phyloP scores from a whole-genome alignment of 2,329 filamentous ascomycete genomes.

The Xylariomycetidae sp. region DNA sequence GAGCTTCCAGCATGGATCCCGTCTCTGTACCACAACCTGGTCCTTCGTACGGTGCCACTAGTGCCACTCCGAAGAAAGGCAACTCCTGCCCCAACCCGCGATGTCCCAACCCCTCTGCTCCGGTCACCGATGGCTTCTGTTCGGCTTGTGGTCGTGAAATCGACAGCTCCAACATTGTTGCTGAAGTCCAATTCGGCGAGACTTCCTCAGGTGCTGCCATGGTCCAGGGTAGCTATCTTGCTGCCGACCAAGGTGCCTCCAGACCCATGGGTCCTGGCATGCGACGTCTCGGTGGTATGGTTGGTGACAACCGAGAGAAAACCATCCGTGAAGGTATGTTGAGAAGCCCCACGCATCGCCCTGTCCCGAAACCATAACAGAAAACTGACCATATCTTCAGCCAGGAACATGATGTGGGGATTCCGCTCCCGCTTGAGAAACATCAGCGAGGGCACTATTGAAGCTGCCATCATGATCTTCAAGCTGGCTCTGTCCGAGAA shows the following conservation, averaged over 20 bases:
- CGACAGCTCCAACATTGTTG: conserved; percentile 81
- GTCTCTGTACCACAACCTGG: conserved; percentile 11
- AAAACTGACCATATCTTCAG: conserved; percentile 30
- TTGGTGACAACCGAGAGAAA: conserved; percentile 52
- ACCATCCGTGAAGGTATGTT: conserved; percentile 45
- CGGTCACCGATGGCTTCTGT: conserved; percentile 62
- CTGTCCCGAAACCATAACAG: too few species aligned
- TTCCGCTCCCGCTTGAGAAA: conserved; percentile 52
- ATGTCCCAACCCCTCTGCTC: conserved; percentile 52
- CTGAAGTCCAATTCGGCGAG: conserved; percentile 89
- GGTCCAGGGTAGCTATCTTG: conserved; percentile 84
- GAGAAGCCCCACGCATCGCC: too few species aligned
- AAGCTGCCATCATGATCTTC: conserved; percentile 66
- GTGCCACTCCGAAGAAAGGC: conserved; percentile 14
- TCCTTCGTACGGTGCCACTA: conserved; percentile 8
- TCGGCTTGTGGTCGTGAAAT: conserved; percentile 79
- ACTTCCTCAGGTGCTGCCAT: conserved; percentile 77
- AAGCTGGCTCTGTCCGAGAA: conserved; percentile 68
- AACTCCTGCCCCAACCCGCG: conserved; percentile 50
- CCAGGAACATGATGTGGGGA: conserved; percentile 53
- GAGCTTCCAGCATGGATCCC: conserved; percentile 16
- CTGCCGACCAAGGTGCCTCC: conserved; percentile 76
- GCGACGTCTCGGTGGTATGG: conserved; percentile 48
- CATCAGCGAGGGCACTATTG: conserved; percentile 56
- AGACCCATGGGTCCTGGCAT: conserved; percentile 60